These are phyloP conservation scores for Harringtonia aguacate DNA, from an alignment of 2,329 filamentous ascomycete genomes.

Conservation along the genomic window DNA sequence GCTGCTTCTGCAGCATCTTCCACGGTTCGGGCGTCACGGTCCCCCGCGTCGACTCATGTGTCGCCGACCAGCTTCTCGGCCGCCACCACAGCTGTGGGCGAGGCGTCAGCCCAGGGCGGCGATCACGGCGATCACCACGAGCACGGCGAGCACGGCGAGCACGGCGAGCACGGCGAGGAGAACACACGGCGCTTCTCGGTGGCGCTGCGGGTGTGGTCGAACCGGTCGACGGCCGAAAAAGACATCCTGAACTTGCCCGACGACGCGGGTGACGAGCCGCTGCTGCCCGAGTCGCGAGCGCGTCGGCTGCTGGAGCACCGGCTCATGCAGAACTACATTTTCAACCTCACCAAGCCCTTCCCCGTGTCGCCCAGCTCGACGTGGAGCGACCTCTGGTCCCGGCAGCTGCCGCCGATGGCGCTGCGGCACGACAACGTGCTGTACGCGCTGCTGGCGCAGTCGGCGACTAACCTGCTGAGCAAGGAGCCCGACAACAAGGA, in stretches of 20 bases:
- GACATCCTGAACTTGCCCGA: not conserved
- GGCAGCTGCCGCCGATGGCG: slow-evolving; percentile 12
- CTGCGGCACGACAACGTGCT: slow-evolving; percentile 16
- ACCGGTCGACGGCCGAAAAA: not conserved
- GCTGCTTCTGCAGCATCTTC: no score
- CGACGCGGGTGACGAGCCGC: slow-evolving; percentile 4
- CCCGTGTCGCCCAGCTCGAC: slow-evolving; percentile 9
- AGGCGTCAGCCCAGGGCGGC: no score
- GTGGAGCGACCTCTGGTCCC: slow-evolving; percentile 14
- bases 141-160: not conserved
- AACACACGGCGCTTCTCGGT: not conserved
- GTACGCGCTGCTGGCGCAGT: slow-evolving; percentile 14
- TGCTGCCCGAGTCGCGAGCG: slow-evolving; percentile 14
- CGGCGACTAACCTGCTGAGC: slow-evolving; percentile 15
- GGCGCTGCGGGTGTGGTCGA: slow-evolving; percentile 7
- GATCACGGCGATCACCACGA: no score
- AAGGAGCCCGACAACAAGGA: slow-evolving; percentile 9
- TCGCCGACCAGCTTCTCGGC: not conserved
- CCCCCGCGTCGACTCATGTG: not conserved
- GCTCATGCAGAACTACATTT: slow-evolving; percentile 16
- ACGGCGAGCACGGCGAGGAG: not conserved
- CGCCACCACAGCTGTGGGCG: no score
- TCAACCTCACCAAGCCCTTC: slow-evolving; percentile 10
- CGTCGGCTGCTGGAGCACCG: slow-evolving; percentile 18
- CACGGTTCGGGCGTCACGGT: not conserved